These are phyloP conservation scores for Staphylotrichum longicolle DNA, from an alignment of 495 filamentous ascomycete species.

Conservation along the genomic window DNA sequence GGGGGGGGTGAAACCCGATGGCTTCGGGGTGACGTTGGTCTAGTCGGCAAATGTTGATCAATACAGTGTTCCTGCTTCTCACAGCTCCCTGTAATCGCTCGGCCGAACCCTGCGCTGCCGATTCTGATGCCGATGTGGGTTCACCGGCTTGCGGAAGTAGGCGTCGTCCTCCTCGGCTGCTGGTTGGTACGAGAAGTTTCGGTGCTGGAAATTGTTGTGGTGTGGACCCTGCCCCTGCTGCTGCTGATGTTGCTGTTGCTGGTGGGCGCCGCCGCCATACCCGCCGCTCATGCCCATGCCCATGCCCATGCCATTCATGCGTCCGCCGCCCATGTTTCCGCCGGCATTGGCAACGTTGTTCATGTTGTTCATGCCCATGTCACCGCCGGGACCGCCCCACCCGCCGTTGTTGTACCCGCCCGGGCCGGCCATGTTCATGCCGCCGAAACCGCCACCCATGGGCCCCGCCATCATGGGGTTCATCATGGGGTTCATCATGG, in stretches of 20 bases:
- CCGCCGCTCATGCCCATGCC: conserved; percentile 32
- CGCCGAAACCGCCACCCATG: conserved; percentile 43
- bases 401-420: conserved; percentile 43
- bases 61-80: conserved; percentile 20
- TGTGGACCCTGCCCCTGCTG: conserved; percentile 24
- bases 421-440: conserved; percentile 37
- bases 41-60: too few species aligned
- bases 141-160: conserved; percentile 94
- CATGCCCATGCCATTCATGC: conserved; percentile 33
- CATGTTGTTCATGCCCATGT: conserved; percentile 18
- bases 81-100: conserved; percentile 87
- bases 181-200: conserved; percentile 62
- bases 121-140: conserved; percentile 86
- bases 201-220: conserved; percentile 14
- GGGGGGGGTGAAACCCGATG: too few species aligned
- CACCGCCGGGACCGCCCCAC: conserved; percentile 19
- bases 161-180: conserved; percentile 77
- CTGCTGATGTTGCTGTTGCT: conserved; percentile 28
- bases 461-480: conserved; percentile 38
- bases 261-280: conserved; percentile 26
- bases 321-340: conserved; percentile 18
- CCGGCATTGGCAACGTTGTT: background rate
- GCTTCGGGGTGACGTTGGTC: too few species aligned
- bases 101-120: conserved; percentile 73
- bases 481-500: conserved; percentile 51